phyloP scores from a whole-genome alignment of 768 basidiomycete genomes.

The Mycena floridula region DNA sequence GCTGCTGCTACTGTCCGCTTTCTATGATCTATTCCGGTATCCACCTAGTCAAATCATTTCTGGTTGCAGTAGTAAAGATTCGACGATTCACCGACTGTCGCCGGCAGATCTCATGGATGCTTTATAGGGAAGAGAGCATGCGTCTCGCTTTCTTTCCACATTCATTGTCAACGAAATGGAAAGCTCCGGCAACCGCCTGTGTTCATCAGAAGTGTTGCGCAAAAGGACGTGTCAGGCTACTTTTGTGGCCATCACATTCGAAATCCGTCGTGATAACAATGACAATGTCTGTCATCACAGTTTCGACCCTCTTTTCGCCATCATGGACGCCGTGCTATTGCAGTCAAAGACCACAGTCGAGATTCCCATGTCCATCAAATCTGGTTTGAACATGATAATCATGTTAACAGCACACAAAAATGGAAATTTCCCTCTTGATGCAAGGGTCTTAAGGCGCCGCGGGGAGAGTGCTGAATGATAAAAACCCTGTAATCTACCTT shows the following conservation, averaged over 20 bases:
- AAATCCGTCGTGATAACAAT: constrained; percentile 68
- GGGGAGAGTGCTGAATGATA: too few relatives aligned
- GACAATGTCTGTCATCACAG: constrained; percentile 59
- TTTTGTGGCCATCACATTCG: constrained; percentile 70
- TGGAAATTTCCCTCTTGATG: too few relatives aligned
- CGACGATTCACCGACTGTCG: constrained; percentile 33
- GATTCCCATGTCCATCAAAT: too few relatives aligned
- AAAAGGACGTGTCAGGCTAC: constrained; percentile 61
- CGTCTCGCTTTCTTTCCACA: constrained; percentile 68
- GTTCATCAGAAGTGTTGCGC: constrained; percentile 34
- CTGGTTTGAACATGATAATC: too few relatives aligned
- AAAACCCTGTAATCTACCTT: too few relatives aligned
- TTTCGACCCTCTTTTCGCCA: constrained; percentile 67
- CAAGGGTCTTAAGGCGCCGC: too few relatives aligned
- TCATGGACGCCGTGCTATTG: constrained; percentile 62
- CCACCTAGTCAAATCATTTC: constrained; percentile 54
- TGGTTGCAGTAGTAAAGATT: constrained; percentile 32
- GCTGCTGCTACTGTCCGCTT: constrained; percentile 68
- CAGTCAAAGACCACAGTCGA: constrained; percentile 53
- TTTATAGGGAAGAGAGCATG: constrained; percentile 65
- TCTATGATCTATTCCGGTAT: constrained; percentile 74
- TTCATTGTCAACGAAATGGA: constrained; percentile 74
- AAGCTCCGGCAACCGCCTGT: constrained; percentile 41
- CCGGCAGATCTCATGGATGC: constrained; percentile 51
- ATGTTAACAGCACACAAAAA: too few relatives aligned